phyloP scores from a whole-genome alignment of 352 stramenopile species.

The Phytophthora megakarya region DNA sequence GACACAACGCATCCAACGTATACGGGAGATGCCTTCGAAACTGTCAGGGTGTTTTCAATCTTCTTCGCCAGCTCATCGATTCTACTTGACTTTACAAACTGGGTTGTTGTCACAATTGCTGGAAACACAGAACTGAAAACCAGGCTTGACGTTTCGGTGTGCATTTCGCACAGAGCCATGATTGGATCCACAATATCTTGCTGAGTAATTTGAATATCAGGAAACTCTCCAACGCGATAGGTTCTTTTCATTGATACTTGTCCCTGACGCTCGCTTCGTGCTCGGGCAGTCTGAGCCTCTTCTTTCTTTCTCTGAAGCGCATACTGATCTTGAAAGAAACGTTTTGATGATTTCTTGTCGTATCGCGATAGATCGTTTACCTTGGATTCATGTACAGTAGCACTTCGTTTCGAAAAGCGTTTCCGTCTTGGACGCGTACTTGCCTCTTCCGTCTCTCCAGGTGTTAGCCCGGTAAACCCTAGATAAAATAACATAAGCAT shows the following conservation, averaged over 20 bases:
- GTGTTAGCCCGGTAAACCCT: conserved; percentile 10
- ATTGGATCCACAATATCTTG: conserved; percentile 72
- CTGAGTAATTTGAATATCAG: conserved; percentile 81
- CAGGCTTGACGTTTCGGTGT: conserved; percentile 46
- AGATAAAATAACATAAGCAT: conserved; percentile 1
- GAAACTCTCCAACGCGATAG: conserved; percentile 73
- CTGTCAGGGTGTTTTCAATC: conserved; percentile 27
- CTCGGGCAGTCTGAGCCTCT: conserved; percentile 55
- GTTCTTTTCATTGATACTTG: conserved; percentile 69
- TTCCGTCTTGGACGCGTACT: conserved; percentile 11
- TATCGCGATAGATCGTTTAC: conserved; percentile 24
- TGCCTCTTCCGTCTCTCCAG: conserved; percentile 10
- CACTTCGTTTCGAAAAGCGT: conserved; percentile 42
- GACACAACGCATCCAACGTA: conserved; percentile 47
- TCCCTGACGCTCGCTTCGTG: conserved; percentile 51
- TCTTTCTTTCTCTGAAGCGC: conserved; percentile 56
- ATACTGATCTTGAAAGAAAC: conserved; percentile 72
- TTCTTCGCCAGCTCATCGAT: conserved; percentile 13
- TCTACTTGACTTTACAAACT: conserved; percentile 38
- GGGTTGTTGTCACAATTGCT: conserved; percentile 42
- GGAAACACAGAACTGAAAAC: conserved; percentile 55
- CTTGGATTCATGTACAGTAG: conserved; percentile 2
- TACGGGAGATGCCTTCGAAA: conserved; percentile 35
- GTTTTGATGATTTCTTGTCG: conserved; percentile 41
- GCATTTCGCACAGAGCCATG: conserved; percentile 61